Evolutionary conservation across 306 rosid species (phyloP).

Genomic region (Fragaria ananassa): DNA sequence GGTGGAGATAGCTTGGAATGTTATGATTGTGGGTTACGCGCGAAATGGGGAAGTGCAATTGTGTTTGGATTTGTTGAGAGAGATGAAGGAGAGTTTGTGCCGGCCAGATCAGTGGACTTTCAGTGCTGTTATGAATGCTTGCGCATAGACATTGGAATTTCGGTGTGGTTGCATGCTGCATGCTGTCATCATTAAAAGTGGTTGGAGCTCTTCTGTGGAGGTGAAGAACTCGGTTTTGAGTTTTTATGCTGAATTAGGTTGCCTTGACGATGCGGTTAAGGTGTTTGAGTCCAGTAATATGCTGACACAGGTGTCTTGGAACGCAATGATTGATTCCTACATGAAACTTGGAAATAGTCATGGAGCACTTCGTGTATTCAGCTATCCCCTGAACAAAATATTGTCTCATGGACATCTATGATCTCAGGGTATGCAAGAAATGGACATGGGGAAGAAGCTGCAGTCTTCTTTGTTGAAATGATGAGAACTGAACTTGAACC

Average conservation of each 20-base stretch:
- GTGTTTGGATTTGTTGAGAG: constrained; percentile 53
- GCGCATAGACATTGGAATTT: constrained; percentile 42
- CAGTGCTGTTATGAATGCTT: constrained; percentile 64
- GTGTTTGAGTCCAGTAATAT: constrained; percentile 44
- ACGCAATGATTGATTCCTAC: constrained; percentile 71
- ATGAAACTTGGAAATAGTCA: constrained; percentile 66
- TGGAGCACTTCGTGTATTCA: constrained; percentile 56
- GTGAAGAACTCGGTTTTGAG: constrained; percentile 64
- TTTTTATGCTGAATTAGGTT: constrained; percentile 58
- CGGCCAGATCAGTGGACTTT: constrained; percentile 73
- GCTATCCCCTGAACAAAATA: constrained; percentile 50
- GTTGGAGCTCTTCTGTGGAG: constrained; percentile 64
- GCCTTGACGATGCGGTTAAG: constrained; percentile 44
- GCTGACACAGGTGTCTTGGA: constrained; percentile 69
- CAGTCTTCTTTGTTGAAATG: constrained; percentile 56
- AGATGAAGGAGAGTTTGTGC: constrained; percentile 47
- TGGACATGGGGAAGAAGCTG: constrained; percentile 63
- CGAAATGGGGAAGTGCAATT: constrained; percentile 47
- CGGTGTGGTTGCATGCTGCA: constrained; percentile 58
- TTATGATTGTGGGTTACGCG: constrained; percentile 53
- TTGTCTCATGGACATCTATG: constrained; percentile 85
- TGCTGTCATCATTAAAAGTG: constrained; percentile 56
- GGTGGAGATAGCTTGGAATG: constrained; percentile 74
- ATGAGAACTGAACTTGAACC: constrained; percentile 45
- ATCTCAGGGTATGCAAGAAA: constrained; percentile 64